Base-by-base conservation (phyloP, 371 early-diverging fungal genomes). In the Saksenaea vasiformis region DNA sequence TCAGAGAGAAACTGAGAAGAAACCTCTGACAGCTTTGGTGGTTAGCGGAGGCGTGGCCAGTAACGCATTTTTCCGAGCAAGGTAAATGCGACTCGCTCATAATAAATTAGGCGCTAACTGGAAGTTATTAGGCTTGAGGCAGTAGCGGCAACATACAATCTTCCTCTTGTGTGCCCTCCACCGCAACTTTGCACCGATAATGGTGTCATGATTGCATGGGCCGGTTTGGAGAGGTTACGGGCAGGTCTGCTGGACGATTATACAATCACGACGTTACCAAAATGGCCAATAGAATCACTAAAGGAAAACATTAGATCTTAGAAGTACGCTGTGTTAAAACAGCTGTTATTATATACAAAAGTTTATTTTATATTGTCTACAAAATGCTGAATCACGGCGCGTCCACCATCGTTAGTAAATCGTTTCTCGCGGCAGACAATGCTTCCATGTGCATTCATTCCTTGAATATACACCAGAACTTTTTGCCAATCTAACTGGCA, bases 171-270 rank as follows among this genome's bases (percentile, higher is more conserved):
- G 37, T 90, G 89, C 44, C 94, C 94, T 31, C 91, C 92, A 15
- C 89, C 91, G 2, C 76, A 85, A 22, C 71, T 91, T 38, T 94
- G 94, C 71, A 90, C 94, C 0, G 94, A 94, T 73, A 94, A 94
- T 67, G 93, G 91, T n/a, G 92, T 89, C 24, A 94, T 94, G 94
- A 88, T 94, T 69, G 94, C 93, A 8, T 94, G 94, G 94, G 83
- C 92, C 5, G 94, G 90, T 1, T n/a, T 87, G 3, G 91, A 91
- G 61, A 70, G 89, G 36, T 82, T 82, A 53, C 82, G 74, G 58
- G 74, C 76, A n/a, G 88, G 88, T 1, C 77, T 87, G 34, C 56
- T 85, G 15, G 88, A 88, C 62, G 77, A 80, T 31, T 87, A 85
- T 72, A 82, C 85, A 36, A 84, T 89, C 41, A 87, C 87, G 2